phyloP scores from a whole-genome alignment of 2,329 filamentous ascomycete species.

The Aspergillus nomiae region DNA sequence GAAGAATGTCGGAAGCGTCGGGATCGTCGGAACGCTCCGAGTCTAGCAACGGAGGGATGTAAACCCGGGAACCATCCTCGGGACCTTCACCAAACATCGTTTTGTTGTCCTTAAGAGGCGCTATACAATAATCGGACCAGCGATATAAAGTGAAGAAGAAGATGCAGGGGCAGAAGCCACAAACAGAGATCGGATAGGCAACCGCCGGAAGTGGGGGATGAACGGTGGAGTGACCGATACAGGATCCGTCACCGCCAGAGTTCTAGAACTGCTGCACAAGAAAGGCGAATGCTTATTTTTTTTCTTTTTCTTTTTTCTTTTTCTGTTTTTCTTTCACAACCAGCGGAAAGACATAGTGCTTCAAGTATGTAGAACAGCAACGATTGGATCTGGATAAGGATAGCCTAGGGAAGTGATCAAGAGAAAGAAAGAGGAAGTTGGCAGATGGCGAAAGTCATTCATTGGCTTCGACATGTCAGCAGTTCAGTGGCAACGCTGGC shows the following conservation, averaged over 20 bases:
- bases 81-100: constrained; percentile 35
- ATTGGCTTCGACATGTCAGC: constrained; percentile 11
- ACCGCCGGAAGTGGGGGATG: constrained; percentile 11
- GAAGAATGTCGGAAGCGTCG: constrained; percentile 37
- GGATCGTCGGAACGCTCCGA: constrained; percentile 36
- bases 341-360: constrained; percentile 10
- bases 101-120: not conserved
- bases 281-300: not conserved
- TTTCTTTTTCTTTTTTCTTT: too few relatives aligned
- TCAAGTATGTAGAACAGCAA: not conserved
- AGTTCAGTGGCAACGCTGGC: constrained; percentile 8
- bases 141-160: constrained; percentile 5
- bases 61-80: constrained; percentile 34
- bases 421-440: constrained; percentile 2
- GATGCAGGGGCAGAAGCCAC: not conserved
- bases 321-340: constrained; percentile 11
- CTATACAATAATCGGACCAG: constrained; percentile 13
- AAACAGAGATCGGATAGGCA: constrained; percentile 3
- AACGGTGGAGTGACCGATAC: constrained; percentile 12
- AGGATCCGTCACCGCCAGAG: constrained; percentile 13
- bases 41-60: constrained; percentile 36
- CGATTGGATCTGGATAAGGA: not conserved
- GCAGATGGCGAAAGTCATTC: not conserved
- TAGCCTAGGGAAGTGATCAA: not conserved
- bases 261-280: constrained; percentile 14